phyloP scores from a whole-genome alignment of 129 eudicot genomes.

The Oenanthe sinensis region DNA sequence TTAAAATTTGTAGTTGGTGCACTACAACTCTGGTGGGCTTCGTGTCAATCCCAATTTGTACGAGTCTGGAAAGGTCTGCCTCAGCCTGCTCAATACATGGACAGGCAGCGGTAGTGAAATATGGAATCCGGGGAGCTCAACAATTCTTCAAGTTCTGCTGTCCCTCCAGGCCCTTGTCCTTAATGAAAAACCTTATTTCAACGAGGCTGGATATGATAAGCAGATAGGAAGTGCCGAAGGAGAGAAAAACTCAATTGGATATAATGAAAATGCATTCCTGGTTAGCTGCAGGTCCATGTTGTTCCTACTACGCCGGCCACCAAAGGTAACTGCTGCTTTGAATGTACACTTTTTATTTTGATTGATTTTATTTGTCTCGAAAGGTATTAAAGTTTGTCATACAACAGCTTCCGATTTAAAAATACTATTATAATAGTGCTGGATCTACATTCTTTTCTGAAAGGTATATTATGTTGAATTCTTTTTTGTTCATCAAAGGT shows the following conservation, averaged over 20 bases:
- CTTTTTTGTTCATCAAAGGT: neutral
- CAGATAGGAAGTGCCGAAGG: slow-evolving; percentile 86
- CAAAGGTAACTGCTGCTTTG: slow-evolving; percentile 42
- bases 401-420: neutral
- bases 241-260: slow-evolving; percentile 86
- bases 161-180: slow-evolving; percentile 96
- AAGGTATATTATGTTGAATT: neutral
- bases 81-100: slow-evolving; percentile 96
- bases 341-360: neutral
- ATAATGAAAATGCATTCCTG: slow-evolving; percentile 84
- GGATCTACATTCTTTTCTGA: neutral
- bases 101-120: slow-evolving; percentile 70
- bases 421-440: neutral
- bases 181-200: slow-evolving; percentile 79
- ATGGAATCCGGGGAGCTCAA: slow-evolving; percentile 82
- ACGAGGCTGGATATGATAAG: slow-evolving; percentile 90
- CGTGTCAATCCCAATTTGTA: slow-evolving; percentile 88
- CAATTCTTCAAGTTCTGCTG: slow-evolving; percentile 85
- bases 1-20: slow-evolving; percentile 56
- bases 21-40: slow-evolving; percentile 83
- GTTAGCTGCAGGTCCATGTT: slow-evolving; percentile 83
- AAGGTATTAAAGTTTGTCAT: neutral
- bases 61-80: slow-evolving; percentile 91
- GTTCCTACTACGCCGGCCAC: slow-evolving; percentile 71
- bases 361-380: neutral